Evolutionary conservation across 768 basidiomycete species (phyloP), one percentile per base, ranked within the genome.

Genomic region (Mycena indigotica): DNA sequence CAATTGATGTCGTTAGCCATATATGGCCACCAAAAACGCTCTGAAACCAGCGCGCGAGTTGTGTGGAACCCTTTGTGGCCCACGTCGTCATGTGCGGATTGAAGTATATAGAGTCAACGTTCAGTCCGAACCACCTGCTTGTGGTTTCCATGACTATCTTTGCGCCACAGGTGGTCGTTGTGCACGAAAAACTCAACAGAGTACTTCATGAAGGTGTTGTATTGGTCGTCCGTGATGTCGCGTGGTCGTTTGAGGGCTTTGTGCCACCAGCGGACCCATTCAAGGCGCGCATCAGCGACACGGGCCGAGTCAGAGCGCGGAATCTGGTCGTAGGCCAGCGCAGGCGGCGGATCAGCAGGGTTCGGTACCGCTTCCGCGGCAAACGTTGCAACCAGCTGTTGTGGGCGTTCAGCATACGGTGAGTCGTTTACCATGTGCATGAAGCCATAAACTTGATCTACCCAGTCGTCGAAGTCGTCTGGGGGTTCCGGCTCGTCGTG

Each of bases 21-120:
- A 0, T 53, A 40, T 0, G 69, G 67, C 66, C 70, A 69, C 69
- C 65, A 70, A 28, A 67, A 68, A 0, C 61, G 49, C 46, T 26
- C 45, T 46, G 5, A 56, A 0, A 58, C 28, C 53, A 63, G 56
- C 0, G 29, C 23, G 13, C 57, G 50, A 57, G 29, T 64, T 40
- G 0, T 49, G 55, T 63, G 57, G 0, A 64, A 48, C 26, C 48
- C 45, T 21, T 41, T 39, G 45, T 35, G 54, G 28, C 54, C 46
- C 24, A 48, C 28, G 21, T 48, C 46, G 23, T 48, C 46, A 26
- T 28, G 46, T 23, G 46, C 46, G 23, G 46, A 16, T 13, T 28
- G 21, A 32, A 44, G 30, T 3, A 53, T 19, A 16, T 53, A 5
- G 55, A 54, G 16, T 4, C 51, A 23, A 21, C 46, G 45, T 0